phyloP scores from a whole-genome alignment of 805 yeast species.

The Ogataea corticis region DNA sequence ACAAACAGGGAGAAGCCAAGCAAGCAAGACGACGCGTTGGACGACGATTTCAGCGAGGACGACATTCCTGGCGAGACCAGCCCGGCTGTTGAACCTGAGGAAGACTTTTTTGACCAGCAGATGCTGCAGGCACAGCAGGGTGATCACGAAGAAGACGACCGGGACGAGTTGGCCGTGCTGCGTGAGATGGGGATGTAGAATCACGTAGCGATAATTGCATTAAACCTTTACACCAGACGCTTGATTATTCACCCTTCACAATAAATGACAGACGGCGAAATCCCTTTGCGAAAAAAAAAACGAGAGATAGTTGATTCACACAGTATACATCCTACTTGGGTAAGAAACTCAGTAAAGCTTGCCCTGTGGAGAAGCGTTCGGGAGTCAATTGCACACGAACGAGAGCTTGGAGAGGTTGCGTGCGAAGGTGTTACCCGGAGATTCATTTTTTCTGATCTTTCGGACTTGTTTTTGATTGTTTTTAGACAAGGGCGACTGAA shows the following conservation, averaged over 20 bases:
- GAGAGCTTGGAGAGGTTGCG: background rate
- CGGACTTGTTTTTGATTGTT: background rate
- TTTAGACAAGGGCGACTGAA: background rate
- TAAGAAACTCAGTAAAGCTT: too few species aligned
- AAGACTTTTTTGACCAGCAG: constrained; percentile 25
- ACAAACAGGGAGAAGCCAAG: background rate
- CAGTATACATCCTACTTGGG: too few species aligned
- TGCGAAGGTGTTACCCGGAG: background rate
- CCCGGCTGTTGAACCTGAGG: constrained; percentile 4
- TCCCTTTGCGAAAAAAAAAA: background rate
- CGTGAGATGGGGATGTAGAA: constrained; percentile 46
- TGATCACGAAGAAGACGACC: constrained; percentile 22
- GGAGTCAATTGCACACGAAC: background rate
- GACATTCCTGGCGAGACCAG: constrained; percentile 12
- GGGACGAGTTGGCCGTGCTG: constrained; percentile 46
- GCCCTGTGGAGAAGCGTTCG: background rate
- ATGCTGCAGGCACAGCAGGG: background rate
- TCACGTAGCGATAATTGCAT: too few species aligned
- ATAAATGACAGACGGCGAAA: background rate
- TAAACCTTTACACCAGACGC: too few species aligned
- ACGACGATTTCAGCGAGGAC: constrained; percentile 4
- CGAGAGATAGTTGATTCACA: too few species aligned
- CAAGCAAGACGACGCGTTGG: background rate
- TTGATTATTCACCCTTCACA: too few species aligned
- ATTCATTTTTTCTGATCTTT: too few species aligned